Conservation (phyloP, 1,139 yeast genomes). For the Hansenula sp. region DNA sequence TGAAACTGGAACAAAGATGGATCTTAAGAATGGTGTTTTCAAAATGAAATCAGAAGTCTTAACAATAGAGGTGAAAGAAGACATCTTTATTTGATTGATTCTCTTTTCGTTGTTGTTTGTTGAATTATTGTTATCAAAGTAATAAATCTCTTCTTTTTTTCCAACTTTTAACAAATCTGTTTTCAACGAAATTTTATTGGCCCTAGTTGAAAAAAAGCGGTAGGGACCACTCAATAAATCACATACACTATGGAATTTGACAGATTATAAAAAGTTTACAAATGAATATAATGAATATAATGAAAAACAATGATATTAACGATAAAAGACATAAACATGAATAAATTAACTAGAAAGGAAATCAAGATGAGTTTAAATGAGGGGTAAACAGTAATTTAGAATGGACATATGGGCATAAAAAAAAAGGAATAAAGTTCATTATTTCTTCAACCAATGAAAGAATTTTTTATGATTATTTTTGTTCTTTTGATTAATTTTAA, state of each 20-base stretch:
- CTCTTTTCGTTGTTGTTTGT: not conserved
- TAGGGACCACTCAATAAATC: not conserved
- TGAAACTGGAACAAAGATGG: conserved; percentile 76
- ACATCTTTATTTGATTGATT: not conserved
- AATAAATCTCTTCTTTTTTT: not conserved
- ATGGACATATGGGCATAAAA: not conserved
- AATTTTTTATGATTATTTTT: conserved; percentile 8
- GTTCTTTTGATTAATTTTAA: not conserved
- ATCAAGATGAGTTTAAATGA: too few species aligned
- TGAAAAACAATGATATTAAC: too few species aligned
- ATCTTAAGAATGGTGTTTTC: conserved; percentile 74
- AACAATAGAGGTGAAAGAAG: conserved; percentile 74
- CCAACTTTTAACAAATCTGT: conserved; percentile 8
- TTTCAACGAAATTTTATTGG: conserved; percentile 17
- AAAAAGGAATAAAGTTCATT: not conserved
- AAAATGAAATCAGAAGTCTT: conserved; percentile 78
- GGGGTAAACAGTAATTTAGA: too few species aligned
- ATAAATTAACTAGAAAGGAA: too few species aligned
- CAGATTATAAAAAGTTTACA: not conserved
- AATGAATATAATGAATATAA: too few species aligned
- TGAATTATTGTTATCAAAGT: not conserved
- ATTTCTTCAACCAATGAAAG: conserved; percentile 16
- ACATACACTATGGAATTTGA: not conserved
- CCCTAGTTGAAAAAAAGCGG: conserved; percentile 1
- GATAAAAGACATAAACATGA: too few species aligned